Conservation (phyloP, 2,329 filamentous ascomycete genomes). For the Calonectria montana region DNA sequence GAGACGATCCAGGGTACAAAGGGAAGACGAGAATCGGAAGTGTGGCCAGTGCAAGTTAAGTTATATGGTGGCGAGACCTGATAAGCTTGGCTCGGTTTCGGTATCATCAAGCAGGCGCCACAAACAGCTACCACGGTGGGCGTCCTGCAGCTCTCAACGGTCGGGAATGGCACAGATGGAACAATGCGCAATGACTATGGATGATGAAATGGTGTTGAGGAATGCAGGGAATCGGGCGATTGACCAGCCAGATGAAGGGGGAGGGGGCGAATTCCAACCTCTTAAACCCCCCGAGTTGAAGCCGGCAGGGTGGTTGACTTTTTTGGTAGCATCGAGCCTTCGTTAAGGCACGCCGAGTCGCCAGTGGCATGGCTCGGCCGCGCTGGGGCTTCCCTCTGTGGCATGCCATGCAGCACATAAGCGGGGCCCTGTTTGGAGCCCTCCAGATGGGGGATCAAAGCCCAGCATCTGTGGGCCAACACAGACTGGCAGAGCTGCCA, state of each 20-base stretch:
- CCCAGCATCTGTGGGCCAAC: neutral
- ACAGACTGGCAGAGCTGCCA: constrained; percentile 1
- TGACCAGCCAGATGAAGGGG: constrained; percentile 25
- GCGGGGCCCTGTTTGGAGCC: constrained; percentile 12
- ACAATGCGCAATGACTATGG: constrained; percentile 23
- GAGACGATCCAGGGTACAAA: neutral
- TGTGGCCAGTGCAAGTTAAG: constrained; percentile 14
- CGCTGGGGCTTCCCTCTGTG: constrained; percentile 28
- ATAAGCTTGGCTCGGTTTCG: constrained; percentile 19
- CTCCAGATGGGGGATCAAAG: neutral
- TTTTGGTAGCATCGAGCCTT: constrained; percentile 32
- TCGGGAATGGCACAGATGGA: constrained; percentile 12
- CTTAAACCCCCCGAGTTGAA: constrained; percentile 25
- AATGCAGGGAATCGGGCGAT: constrained; percentile 34
- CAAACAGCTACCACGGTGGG: constrained; percentile 6
- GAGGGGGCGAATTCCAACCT: constrained; percentile 25
- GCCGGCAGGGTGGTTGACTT: constrained; percentile 33
- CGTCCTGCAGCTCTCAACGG: constrained; percentile 18
- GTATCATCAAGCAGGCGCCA: constrained; percentile 20
- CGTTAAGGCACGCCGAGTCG: constrained; percentile 26
- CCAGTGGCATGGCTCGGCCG: constrained; percentile 22
- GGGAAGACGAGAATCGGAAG: neutral
- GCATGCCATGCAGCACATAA: constrained; percentile 12
- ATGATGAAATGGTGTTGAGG: constrained; percentile 26
- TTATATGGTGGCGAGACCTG: constrained; percentile 26